Evolutionary conservation across 768 basidiomycete genomes (phyloP), one percentile per base, ranked within the genome.

Genomic region (Mrakia gelida): DNA sequence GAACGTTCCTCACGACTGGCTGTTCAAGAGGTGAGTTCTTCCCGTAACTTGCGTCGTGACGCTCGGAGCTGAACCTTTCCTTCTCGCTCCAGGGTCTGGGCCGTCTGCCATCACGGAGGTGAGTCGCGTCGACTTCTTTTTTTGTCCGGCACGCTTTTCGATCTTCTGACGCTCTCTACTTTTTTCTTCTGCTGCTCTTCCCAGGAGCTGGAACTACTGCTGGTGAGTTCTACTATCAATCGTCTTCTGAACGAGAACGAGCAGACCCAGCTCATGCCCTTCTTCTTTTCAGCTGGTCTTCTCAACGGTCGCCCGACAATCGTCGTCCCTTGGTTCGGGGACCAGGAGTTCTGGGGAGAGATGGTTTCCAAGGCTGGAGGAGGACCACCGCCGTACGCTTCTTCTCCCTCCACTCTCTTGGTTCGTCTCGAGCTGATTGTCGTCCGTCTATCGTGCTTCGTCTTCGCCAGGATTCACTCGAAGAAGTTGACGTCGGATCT

Each of bases 1-100:
- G 6, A 89, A 89, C 79, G 87, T 90, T 13, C 90, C 90, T 0
- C 90, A 90, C 82, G 90, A 91, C 81, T 91, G 90, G 90, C 85
- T 91, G 8, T 91, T 90, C 80, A 87, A 86, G 56, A 82, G 88
- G 49, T 52, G 16, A 52, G 49, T 7, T 7, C 18, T 13, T 21
- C 18, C 21, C 18, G 4, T n/a, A n/a, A n/a, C n/a, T n/a, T n/a
- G n/a, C n/a, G n/a, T n/a, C n/a, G n/a, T n/a, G n/a, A n/a, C n/a
- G n/a, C n/a, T n/a, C n/a, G n/a, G n/a, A n/a, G n/a, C n/a, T n/a
- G n/a, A n/a, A n/a, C n/a, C n/a, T n/a, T n/a, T n/a, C n/a, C 18
- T 13, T 21, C 18, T 52, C 18, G 4, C 49, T 21, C 49, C 49
- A 52, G 49, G 21, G 89, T 90, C 0, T 82, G 87, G 16, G 89